Base-by-base conservation (phyloP, 2,329 filamentous ascomycete genomes). In the Ascochyta koolunga region DNA sequence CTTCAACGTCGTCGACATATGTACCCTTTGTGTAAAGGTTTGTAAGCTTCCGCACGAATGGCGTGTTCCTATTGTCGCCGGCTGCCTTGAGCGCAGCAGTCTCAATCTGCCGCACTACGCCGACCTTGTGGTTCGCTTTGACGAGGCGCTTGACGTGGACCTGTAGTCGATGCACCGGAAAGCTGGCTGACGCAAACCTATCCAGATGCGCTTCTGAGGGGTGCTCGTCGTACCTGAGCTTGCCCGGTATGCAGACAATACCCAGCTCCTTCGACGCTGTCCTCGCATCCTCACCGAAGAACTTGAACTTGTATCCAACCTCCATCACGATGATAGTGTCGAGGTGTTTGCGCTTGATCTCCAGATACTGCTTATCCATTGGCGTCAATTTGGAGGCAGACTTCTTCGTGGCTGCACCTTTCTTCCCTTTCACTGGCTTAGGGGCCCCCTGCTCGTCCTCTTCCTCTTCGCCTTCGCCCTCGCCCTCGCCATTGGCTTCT, bases 11-110 rank as follows among this genome's bases (percentile, higher is more conserved):
- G 69, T 98, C 95, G 51, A 99, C 89, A 66, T 98, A 99, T 2
- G 95, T 99, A 37, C 93, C 95, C 74, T 98, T 99, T 8, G 95
- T 99, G 76, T 99, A 99, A 6, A 99, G 82, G 69, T 96, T 97
- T 15, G 95, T 98, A 66, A 99, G 86, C 67, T 96, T 95, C 31
- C 95, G 87, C 32, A 91, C 85, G 66, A 99, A 99, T 0, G 95
- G 93, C 0, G 92, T 85, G 69, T 96, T 97, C 53, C 91, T 86
- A 74, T 98, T 99, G 71, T 96, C 92, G 38, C 95, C 93, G 1
- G 87, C 95, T 60, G 96, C 96, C 73, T 99, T 99, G 56, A 99
- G 79, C 0, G 95, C 95, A 2, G 95, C 95, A 0, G 95, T 99
- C 76, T 99, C 95, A 24, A 96, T 82, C 75, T 99, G 95, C 24